Evolutionary conservation across 768 basidiomycete genomes (phyloP).

Genomic region (Cystobasidium ongulense): DNA sequence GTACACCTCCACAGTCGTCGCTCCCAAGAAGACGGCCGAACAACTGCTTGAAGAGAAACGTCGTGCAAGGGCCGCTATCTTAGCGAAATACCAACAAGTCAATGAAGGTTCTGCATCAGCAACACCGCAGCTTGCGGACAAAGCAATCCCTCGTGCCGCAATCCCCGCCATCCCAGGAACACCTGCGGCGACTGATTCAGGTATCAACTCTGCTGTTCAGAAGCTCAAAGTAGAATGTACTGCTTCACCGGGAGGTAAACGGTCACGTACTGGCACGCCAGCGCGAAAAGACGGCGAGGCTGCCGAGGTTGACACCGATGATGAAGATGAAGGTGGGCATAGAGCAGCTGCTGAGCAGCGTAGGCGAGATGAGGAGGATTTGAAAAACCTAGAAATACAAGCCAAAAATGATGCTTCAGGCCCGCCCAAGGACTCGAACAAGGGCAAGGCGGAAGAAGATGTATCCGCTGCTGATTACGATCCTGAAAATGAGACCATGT

Average conservation of each 20-base stretch:
- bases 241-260: neutral
- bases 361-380: neutral
- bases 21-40: constrained; percentile 6
- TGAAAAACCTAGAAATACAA: neutral
- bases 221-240: neutral
- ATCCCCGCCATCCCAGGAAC: constrained; percentile 3
- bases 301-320: constrained; percentile 74
- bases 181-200: neutral
- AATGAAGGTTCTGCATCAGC: constrained; percentile 5
- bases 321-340: constrained; percentile 83
- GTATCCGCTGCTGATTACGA: constrained; percentile 91
- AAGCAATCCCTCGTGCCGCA: neutral
- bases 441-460: constrained; percentile 56
- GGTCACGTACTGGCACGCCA: neutral
- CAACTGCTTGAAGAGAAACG: constrained; percentile 19
- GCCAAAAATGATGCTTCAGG: neutral
- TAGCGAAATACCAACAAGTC: constrained; percentile 7
- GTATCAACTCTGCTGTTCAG: neutral
- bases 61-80: constrained; percentile 7
- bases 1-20: constrained; percentile 1
- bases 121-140: constrained; percentile 8
- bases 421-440: constrained; percentile 42
- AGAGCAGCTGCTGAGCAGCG: constrained; percentile 14
- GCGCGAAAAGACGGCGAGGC: constrained; percentile 65
- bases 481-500: constrained; percentile 67